Conservation (phyloP, 345 rosid species). For the Eucalyptus leucophloia region DNA sequence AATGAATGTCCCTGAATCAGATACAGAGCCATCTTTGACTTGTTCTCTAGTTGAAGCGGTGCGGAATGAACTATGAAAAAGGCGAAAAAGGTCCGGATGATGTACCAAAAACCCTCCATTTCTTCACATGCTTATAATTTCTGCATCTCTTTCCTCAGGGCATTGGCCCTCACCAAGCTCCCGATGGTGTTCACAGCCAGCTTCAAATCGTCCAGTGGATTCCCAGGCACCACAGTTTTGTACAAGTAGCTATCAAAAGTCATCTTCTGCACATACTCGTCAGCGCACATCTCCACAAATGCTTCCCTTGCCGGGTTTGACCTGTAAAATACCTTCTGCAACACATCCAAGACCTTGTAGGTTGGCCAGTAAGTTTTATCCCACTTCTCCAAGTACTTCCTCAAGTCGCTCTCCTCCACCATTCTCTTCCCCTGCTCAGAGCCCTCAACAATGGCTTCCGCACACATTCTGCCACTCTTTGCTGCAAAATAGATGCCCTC, state of each 20-base stretch:
- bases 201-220: constrained; percentile 78
- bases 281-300: constrained; percentile 83
- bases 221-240: constrained; percentile 77
- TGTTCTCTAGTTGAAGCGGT: neutral
- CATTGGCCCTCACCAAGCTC: constrained; percentile 91
- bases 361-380: constrained; percentile 93
- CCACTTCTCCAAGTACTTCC: constrained; percentile 94
- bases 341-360: constrained; percentile 75
- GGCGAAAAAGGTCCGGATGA: neutral
- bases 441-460: constrained; percentile 82
- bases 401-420: constrained; percentile 81
- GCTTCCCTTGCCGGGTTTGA: constrained; percentile 93
- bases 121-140: constrained; percentile 36
- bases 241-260: constrained; percentile 88
- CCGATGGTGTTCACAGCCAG: constrained; percentile 89
- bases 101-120: neutral
- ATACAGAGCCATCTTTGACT: neutral
- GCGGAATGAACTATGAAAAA: neutral
- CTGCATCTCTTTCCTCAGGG: constrained; percentile 82
- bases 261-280: constrained; percentile 95
- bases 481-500: constrained; percentile 95
- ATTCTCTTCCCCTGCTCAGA: constrained; percentile 76
- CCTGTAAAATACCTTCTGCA: constrained; percentile 85
- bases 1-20: neutral
- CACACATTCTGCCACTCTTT: constrained; percentile 93